Conservation (phyloP, 768 basidiomycete species). For the Phallus indusiatus region DNA sequence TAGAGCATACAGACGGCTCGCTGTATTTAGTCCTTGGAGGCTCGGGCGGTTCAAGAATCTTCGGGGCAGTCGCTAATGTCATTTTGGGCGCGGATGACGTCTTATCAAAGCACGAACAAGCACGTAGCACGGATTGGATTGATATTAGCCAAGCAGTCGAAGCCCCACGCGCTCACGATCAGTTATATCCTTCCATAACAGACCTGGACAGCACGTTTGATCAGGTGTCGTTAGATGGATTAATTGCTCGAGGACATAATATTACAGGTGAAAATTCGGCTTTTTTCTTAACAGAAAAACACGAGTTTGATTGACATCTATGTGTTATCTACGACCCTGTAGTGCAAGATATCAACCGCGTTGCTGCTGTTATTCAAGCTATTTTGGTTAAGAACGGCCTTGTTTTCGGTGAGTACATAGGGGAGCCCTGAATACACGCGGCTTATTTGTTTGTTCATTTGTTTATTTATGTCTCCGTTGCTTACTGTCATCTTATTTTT, state of each 20-base stretch:
- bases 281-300: background rate
- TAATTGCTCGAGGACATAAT: slow-evolving; percentile 60
- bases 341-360: slow-evolving; percentile 62
- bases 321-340: background rate
- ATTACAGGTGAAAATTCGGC: slow-evolving; percentile 40
- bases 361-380: slow-evolving; percentile 68
- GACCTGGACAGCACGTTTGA: slow-evolving; percentile 58
- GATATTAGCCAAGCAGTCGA: slow-evolving; percentile 80
- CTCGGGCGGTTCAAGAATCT: slow-evolving; percentile 82
- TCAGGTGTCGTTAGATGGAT: slow-evolving; percentile 39
- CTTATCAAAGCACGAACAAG: slow-evolving; percentile 14
- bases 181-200: slow-evolving; percentile 61
- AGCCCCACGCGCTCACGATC: slow-evolving; percentile 74
- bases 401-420: slow-evolving; percentile 48
- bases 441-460: background rate
- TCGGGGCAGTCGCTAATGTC: slow-evolving; percentile 69
- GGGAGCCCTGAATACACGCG: too few relatives aligned
- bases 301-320: background rate
- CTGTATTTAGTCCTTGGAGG: slow-evolving; percentile 73
- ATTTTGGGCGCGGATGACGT: slow-evolving; percentile 46
- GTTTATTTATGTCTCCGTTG: background rate
- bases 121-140: slow-evolving; percentile 47
- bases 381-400: slow-evolving; percentile 42
- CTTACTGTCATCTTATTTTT: background rate
- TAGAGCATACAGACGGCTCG: slow-evolving; percentile 67